These are phyloP conservation scores for Kokia cookei DNA, from an alignment of 441 rosid genomes.

Conservation along the genomic window DNA sequence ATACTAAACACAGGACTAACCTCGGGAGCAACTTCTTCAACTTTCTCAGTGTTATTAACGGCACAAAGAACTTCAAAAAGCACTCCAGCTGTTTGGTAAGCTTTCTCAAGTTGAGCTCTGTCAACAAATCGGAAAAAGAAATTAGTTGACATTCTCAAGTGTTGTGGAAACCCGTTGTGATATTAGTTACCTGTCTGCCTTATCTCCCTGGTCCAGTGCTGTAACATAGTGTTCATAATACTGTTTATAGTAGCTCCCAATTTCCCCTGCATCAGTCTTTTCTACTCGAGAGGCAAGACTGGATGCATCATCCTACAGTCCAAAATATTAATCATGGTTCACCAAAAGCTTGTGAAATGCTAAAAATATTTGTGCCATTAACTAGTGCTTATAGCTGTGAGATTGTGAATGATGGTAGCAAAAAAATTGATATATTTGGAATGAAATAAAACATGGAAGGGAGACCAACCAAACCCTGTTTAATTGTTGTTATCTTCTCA, in stretches of 20 bases:
- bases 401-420: not conserved
- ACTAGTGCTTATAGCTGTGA: not conserved
- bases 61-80: slow-evolving; percentile 99
- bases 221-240: slow-evolving; percentile 89
- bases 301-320: slow-evolving; percentile 77
- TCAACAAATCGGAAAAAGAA: slow-evolving; percentile 15
- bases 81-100: slow-evolving; percentile 98
- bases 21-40: slow-evolving; percentile 99
- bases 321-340: slow-evolving; percentile 16
- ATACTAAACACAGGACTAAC: slow-evolving; percentile 27
- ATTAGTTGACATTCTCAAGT: not conserved
- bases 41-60: slow-evolving; percentile 93
- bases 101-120: slow-evolving; percentile 98
- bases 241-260: slow-evolving; percentile 90
- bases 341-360: not conserved
- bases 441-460: not conserved
- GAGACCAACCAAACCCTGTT: not conserved
- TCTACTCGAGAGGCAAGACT: slow-evolving; percentile 92
- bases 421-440: not conserved
- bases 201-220: slow-evolving; percentile 92
- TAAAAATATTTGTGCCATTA: not conserved
- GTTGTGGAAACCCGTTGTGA: not conserved
- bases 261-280: slow-evolving; percentile 96
- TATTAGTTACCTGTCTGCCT: slow-evolving; percentile 74
- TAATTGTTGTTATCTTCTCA: not conserved